Percentiles rank a stretch among this genome's conserved stretches.
phyloP scores from a whole-genome alignment of 2,329 filamentous ascomycete species.

The Colletotrichum tabaci region DNA sequence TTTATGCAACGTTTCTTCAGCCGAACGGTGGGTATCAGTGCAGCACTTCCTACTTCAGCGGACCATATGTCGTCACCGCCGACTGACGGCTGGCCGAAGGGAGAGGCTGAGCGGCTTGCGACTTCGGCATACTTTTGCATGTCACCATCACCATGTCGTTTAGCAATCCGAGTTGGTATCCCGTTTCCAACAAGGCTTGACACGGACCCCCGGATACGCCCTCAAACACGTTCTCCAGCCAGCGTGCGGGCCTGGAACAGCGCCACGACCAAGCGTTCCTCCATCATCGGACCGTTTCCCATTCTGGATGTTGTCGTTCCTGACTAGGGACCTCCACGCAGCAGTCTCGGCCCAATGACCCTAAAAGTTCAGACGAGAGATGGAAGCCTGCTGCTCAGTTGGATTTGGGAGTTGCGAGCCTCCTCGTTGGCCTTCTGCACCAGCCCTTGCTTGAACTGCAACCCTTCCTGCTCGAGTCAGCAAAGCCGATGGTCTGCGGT shows the following conservation, averaged over 20 bases:
- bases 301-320: slow-evolving; percentile 15
- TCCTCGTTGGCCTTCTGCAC: slow-evolving; percentile 20
- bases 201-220: slow-evolving; percentile 22
- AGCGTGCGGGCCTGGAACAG: slow-evolving; percentile 14
- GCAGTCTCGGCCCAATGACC: slow-evolving; percentile 18
- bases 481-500: background rate
- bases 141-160: background rate
- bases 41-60: background rate
- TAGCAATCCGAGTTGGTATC: background rate
- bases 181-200: background rate
- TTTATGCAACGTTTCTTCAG: slow-evolving; percentile 16
- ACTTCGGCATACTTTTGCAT: slow-evolving; percentile 6
- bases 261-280: slow-evolving; percentile 36
- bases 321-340: slow-evolving; percentile 28
- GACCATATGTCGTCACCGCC: slow-evolving; percentile 28
- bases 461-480: background rate
- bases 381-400: slow-evolving; percentile 1
- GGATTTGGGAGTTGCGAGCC: slow-evolving; percentile 11
- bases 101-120: slow-evolving; percentile 3
- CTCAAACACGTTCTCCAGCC: slow-evolving; percentile 24
- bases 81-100: slow-evolving; percentile 1
- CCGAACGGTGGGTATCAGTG: slow-evolving; percentile 24
- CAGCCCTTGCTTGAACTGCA: background rate
- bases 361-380: slow-evolving; percentile 23
- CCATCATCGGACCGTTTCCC: slow-evolving; percentile 31